Conservation (phyloP, 768 basidiomycete genomes). For the Pleurotus eryngii region DNA sequence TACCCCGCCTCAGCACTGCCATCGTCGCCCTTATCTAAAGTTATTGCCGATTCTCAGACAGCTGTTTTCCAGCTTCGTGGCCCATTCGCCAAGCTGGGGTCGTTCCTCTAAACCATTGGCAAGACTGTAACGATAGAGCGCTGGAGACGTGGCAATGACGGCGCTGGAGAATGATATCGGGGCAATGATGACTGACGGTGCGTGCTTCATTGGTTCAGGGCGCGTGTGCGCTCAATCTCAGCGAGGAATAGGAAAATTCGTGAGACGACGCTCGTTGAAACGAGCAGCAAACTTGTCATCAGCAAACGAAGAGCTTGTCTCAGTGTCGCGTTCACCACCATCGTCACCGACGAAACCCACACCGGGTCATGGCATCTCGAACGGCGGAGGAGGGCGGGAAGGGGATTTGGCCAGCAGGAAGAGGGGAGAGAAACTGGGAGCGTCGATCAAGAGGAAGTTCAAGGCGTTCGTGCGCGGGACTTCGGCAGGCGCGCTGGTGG, state of each 20-base stretch:
- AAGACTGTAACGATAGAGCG: neutral
- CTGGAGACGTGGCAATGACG: neutral
- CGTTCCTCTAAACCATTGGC: neutral
- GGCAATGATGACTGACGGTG: neutral
- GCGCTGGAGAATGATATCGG: neutral
- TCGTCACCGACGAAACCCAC: neutral
- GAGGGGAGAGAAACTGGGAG: slow-evolving; percentile 15
- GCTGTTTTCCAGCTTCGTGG: neutral
- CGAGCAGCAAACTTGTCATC: slow-evolving; percentile 5
- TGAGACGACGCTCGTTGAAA: neutral
- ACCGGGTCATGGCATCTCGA: slow-evolving; percentile 16
- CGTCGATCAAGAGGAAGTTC: slow-evolving; percentile 34
- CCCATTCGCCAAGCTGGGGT: neutral
- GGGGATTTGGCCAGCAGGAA: neutral
- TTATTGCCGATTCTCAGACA: neutral
- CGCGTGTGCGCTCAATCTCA: neutral
- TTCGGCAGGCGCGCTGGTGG: neutral
- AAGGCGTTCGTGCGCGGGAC: slow-evolving; percentile 18
- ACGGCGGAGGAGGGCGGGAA: slow-evolving; percentile 18
- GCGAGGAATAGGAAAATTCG: neutral
- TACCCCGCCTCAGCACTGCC: neutral
- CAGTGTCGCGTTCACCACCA: neutral
- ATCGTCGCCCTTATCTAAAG: neutral
- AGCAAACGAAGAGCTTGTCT: neutral
- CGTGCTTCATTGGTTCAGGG: neutral